Evolutionary conservation across 2,329 filamentous ascomycete species (phyloP).

Genomic region (Sclerotinia trifoliorum): DNA sequence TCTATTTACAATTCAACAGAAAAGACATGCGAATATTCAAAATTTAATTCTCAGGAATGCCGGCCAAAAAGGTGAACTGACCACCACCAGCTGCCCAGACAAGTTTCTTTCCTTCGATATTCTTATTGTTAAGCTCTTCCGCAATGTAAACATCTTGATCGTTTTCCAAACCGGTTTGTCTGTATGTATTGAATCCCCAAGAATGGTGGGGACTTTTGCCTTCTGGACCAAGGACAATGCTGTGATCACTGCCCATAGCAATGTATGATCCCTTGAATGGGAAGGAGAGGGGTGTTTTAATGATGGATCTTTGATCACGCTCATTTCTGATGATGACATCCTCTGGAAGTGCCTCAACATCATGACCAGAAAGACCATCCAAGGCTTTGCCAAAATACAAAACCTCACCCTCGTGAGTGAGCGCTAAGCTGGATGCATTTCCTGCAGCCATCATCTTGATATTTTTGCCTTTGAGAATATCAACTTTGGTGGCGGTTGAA

Average conservation of each 20-base stretch:
- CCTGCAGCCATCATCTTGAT: slow-evolving; percentile 53
- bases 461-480: slow-evolving; percentile 55
- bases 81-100: slow-evolving; percentile 77
- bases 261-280: slow-evolving; percentile 57
- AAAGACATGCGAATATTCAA: background rate
- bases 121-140: slow-evolving; percentile 79
- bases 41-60: slow-evolving; percentile 30
- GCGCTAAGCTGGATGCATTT: slow-evolving; percentile 55
- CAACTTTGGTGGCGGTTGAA: slow-evolving; percentile 65
- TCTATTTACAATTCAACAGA: slow-evolving; percentile 10
- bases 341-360: slow-evolving; percentile 53
- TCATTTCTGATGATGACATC: slow-evolving; percentile 60
- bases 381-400: slow-evolving; percentile 64
- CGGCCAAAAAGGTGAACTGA: slow-evolving; percentile 68
- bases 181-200: slow-evolving; percentile 79
- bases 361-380: slow-evolving; percentile 53
- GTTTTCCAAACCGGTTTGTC: slow-evolving; percentile 73
- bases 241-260: slow-evolving; percentile 68
- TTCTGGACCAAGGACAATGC: slow-evolving; percentile 64
- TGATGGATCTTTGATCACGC: slow-evolving; percentile 62
- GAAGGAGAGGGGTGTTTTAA: slow-evolving; percentile 57
- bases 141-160: slow-evolving; percentile 75
- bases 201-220: slow-evolving; percentile 64
- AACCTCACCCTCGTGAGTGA: slow-evolving; percentile 56
- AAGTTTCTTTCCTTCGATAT: slow-evolving; percentile 70